A percentile compares a stretch with the other conserved stretches of the same genome.
Conservation (phyloP, 257 asterid genomes). For the Ballota nigra region DNA sequence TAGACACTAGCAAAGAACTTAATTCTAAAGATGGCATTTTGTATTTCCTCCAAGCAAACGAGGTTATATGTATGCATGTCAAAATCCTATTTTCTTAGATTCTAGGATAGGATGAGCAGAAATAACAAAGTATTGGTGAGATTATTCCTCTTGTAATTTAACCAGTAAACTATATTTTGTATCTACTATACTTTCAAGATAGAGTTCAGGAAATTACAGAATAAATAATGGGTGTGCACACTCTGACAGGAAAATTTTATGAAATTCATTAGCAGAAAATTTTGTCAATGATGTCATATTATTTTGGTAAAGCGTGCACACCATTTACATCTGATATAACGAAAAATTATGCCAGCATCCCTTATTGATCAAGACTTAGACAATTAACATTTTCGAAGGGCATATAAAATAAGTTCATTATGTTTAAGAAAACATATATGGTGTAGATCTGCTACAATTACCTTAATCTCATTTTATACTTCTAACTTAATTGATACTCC, state of each 20-base stretch:
- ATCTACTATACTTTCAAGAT: too few species aligned
- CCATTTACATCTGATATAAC: too few species aligned
- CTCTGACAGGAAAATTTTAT: too few species aligned
- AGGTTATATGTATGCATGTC: background rate
- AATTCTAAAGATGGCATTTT: background rate
- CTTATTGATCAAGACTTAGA: background rate
- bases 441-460: background rate
- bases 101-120: background rate
- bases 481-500: background rate
- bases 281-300: background rate
- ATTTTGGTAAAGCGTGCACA: background rate
- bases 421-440: background rate
- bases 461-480: background rate
- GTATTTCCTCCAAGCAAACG: background rate
- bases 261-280: background rate
- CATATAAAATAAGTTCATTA: background rate
- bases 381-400: background rate
- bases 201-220: too few species aligned
- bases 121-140: too few species aligned
- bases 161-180: too few species aligned
- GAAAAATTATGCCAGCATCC: too few species aligned
- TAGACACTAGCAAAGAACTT: constrained; percentile 18
- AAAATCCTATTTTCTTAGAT: background rate
- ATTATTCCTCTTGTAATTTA: too few species aligned
- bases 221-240: too few species aligned